Base-by-base conservation (phyloP, 2,329 filamentous ascomycete genomes). In the Capronia americana region DNA sequence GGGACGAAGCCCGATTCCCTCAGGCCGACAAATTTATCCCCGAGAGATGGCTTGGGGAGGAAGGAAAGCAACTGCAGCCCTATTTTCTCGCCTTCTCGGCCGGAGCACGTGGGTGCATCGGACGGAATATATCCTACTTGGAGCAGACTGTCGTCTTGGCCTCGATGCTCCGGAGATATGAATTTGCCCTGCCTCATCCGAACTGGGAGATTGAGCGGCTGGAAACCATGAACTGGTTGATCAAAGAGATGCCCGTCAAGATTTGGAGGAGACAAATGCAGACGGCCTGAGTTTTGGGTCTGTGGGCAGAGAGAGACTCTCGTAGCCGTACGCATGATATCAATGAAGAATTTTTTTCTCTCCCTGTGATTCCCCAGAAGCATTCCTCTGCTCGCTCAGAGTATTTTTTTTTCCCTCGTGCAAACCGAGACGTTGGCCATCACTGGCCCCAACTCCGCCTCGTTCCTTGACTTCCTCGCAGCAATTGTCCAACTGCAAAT, bases 101-200 rank as follows among this genome's bases (percentile, higher is more conserved):
- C 1, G 79, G 79, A 10, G 76, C 79, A 3, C 68, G 79, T 2
- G 78, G 77, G 6, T 81, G 79, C 62, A 79, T 81, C 61, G 79
- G 79, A 11, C 73, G 79, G 44, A 80, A 81, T 61, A 79, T 81
- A 32, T 75, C 73, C 1, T 79, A 82, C 64, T 72, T 85, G 7
- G 82, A 85, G 72, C 81, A 85, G 71, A 79, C 79, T 1, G 77
- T 83, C 4, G 65, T 81, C 1, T 28, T 83, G 14, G 80, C 80
- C 0, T 79, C 77, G 1, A 68, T 83, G 17, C 73, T 84, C 0
- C 78, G 81, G 67, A 74, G 78, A 0, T 83, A 80, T 57, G 77
- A 82, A 20, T 80, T 82, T 74, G 74, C 74, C 1, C 69, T 79
- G 32, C 74, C 74, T 2, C 57, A 51, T 46, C 69, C 70, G 1